Evolutionary conservation across 2,329 filamentous ascomycete species (phyloP).

Genomic region (Fusarium pseudograminearum): DNA sequence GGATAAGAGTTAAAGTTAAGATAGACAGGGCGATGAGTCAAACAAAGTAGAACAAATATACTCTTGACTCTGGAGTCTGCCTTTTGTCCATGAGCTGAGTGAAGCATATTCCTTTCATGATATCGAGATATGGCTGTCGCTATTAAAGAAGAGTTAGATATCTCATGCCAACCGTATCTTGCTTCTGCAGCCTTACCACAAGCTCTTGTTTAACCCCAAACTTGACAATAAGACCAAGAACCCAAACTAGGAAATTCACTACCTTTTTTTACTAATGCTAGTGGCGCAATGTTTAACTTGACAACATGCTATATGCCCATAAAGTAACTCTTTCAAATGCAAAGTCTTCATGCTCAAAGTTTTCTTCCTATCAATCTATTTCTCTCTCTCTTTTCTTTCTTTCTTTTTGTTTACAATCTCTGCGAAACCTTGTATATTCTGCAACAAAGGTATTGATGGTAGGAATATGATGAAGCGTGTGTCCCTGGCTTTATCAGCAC

Average conservation of each 20-base stretch:
- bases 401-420: not conserved
- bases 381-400: no score
- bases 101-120: not conserved
- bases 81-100: not conserved
- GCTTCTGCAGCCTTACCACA: conserved; percentile 25
- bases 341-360: conserved; percentile 20
- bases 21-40: not conserved
- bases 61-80: not conserved
- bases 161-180: conserved; percentile 28
- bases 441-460: no score
- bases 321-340: conserved; percentile 44
- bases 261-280: not conserved
- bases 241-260: conserved; percentile 31
- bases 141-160: not conserved
- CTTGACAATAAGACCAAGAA: conserved; percentile 36
- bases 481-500: conserved; percentile 23
- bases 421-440: not conserved
- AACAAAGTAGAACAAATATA: no score
- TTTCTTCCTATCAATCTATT: not conserved
- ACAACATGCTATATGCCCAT: conserved; percentile 46
- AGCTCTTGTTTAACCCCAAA: conserved; percentile 33
- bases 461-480: no score
- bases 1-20: not conserved
- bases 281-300: not conserved
- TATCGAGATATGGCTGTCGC: not conserved